Percentiles rank a stretch among this genome's conserved stretches.
phyloP scores from a whole-genome alignment of 2,329 filamentous ascomycete genomes.

The Aspergillus ibericus region DNA sequence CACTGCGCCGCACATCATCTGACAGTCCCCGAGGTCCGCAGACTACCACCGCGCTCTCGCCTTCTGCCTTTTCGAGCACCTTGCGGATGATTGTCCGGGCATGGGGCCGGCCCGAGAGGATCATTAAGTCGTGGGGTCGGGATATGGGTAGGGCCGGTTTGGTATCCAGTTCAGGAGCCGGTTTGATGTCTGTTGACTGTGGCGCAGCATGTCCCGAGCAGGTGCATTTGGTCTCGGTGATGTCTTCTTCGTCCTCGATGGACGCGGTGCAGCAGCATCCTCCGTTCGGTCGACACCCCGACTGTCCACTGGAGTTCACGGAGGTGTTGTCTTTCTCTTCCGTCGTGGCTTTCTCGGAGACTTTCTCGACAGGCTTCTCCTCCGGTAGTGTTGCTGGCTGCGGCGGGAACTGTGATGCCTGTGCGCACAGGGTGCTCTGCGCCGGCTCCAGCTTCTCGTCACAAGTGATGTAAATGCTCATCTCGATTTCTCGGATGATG shows the following conservation, averaged over 20 bases:
- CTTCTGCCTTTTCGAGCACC: conserved; percentile 58
- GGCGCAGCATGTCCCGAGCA: conserved; percentile 33
- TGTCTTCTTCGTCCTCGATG: conserved; percentile 48
- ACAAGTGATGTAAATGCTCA: conserved; percentile 58
- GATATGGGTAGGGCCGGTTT: not conserved
- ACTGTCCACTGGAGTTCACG: conserved; percentile 14
- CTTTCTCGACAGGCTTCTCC: not conserved
- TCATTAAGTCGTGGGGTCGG: conserved; percentile 6
- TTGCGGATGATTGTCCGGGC: conserved; percentile 54
- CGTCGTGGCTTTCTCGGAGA: conserved; percentile 9
- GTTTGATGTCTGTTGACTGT: not conserved
- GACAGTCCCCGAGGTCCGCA: conserved; percentile 60
- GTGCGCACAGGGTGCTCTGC: conserved; percentile 14
- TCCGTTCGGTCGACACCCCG: conserved; percentile 28
- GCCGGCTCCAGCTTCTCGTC: conserved; percentile 46
- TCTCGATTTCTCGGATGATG: conserved; percentile 47
- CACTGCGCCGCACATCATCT: conserved; percentile 55
- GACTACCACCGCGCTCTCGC: conserved; percentile 63
- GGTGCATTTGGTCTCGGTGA: conserved; percentile 36
- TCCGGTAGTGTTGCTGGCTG: not conserved
- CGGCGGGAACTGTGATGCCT: conserved; percentile 23
- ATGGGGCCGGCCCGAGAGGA: conserved; percentile 55
- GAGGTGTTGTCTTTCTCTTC: conserved; percentile 27
- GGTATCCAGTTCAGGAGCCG: not conserved
- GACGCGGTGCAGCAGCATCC: conserved; percentile 52